These are phyloP conservation scores for Aspergillus sp. DNA, from an alignment of 2,329 filamentous ascomycete genomes.

Conservation along the genomic window DNA sequence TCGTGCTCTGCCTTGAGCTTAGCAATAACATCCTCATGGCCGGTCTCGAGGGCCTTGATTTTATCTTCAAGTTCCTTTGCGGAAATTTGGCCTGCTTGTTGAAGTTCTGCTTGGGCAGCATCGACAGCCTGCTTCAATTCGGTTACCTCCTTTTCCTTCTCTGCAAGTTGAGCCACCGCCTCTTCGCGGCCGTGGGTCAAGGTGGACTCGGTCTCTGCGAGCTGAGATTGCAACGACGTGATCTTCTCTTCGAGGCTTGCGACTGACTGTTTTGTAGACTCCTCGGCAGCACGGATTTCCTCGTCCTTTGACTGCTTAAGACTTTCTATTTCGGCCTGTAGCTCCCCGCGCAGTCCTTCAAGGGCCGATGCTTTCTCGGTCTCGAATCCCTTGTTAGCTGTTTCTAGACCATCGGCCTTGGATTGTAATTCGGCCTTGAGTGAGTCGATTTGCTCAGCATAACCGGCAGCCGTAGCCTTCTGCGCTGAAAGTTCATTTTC, in stretches of 20 bases:
- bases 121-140: conserved; percentile 35
- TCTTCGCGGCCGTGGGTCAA: conserved; percentile 26
- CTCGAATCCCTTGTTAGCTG: conserved; percentile 24
- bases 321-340: conserved; percentile 39
- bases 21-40: conserved; percentile 30
- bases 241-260: conserved; percentile 36
- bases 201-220: conserved; percentile 32
- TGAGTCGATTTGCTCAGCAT: conserved; percentile 29
- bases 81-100: conserved; percentile 25
- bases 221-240: conserved; percentile 34
- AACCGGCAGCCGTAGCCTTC: conserved; percentile 29
- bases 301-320: conserved; percentile 37
- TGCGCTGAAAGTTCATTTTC: conserved; percentile 36
- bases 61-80: conserved; percentile 24
- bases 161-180: conserved; percentile 26
- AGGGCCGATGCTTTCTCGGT: conserved; percentile 33
- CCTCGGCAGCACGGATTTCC: conserved; percentile 34
- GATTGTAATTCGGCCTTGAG: conserved; percentile 34
- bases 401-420: conserved; percentile 29
- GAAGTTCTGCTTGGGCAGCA: conserved; percentile 34
- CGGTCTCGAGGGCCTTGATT: conserved; percentile 27
- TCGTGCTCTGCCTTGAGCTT: conserved; percentile 20
- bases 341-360: conserved; percentile 33
- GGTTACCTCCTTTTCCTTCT: conserved; percentile 38
- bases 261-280: conserved; percentile 29